Evolutionary conservation across 2,329 filamentous ascomycete species (phyloP).

Genomic region (Venturiaceae sp.): DNA sequence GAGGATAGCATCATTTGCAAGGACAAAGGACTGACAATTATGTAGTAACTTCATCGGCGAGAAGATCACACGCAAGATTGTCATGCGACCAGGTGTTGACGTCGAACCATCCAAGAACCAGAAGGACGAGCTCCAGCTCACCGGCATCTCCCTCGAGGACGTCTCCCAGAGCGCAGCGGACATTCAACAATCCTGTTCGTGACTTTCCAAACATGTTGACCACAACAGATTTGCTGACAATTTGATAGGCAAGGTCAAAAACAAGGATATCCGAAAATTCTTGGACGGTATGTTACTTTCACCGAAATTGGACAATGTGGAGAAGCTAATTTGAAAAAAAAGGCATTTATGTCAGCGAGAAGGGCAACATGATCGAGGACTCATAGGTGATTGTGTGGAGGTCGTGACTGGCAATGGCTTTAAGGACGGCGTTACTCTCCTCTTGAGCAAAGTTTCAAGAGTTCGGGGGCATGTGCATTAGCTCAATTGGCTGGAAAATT

Average conservation of each 20-base stretch:
- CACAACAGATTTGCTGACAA: too few species aligned
- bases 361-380: constrained; percentile 84
- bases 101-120: constrained; percentile 82
- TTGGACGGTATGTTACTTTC: constrained; percentile 15
- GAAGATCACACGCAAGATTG: constrained; percentile 93
- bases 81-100: constrained; percentile 83
- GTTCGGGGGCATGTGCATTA: not conserved
- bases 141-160: constrained; percentile 90
- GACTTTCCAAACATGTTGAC: too few species aligned
- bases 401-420: not conserved
- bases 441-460: not conserved
- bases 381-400: constrained; percentile 10
- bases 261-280: constrained; percentile 99
- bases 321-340: constrained; percentile 72
- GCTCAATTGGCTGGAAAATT: not conserved
- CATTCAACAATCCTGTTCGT: constrained; percentile 76
- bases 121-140: constrained; percentile 95
- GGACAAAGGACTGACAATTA: not conserved
- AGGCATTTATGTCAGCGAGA: constrained; percentile 99
- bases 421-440: not conserved
- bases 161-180: constrained; percentile 91
- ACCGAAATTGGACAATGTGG: not conserved
- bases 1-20: not conserved
- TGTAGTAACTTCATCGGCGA: constrained; percentile 85
- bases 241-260: constrained; percentile 97